Conservation (phyloP, 352 stramenopile genomes). For the Pelagophyceae sp. region DNA sequence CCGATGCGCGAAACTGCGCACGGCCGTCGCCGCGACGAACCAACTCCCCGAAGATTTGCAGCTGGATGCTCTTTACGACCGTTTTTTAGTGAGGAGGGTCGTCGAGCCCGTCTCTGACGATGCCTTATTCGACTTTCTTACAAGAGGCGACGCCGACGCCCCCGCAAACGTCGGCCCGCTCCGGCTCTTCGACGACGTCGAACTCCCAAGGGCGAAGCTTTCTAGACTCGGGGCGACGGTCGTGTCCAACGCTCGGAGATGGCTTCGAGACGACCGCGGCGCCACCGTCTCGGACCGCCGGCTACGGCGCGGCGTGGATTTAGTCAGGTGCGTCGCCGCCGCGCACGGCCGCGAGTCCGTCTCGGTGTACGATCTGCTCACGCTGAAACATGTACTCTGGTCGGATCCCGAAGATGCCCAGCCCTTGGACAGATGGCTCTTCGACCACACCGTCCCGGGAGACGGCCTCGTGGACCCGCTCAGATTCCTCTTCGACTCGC, state of each 20-base stretch:
- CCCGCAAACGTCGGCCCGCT: not conserved
- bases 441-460: slow-evolving; percentile 3
- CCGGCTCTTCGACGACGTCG: not conserved
- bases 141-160: slow-evolving; percentile 12
- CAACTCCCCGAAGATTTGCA: slow-evolving; percentile 48
- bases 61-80: slow-evolving; percentile 48
- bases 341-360: not conserved
- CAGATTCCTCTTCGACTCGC: not conserved
- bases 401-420: not conserved
- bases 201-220: not conserved
- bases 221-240: not conserved
- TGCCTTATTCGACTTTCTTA: slow-evolving; percentile 37
- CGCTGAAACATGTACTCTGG: not conserved
- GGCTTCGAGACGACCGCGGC: not conserved
- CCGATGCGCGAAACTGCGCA: slow-evolving; percentile 41
- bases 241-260: not conserved
- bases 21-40: slow-evolving; percentile 53
- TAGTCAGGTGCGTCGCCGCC: not conserved
- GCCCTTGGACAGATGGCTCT: not conserved
- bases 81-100: slow-evolving; percentile 48
- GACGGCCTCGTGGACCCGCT: not conserved
- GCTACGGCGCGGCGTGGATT: not conserved
- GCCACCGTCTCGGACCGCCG: slow-evolving; percentile 5
- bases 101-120: slow-evolving; percentile 44
- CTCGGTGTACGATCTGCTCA: not conserved